Evolutionary conservation across 2,329 filamentous ascomycete genomes (phyloP), one percentile per base, ranked within the genome.

Genomic region (Verticillium longisporum): DNA sequence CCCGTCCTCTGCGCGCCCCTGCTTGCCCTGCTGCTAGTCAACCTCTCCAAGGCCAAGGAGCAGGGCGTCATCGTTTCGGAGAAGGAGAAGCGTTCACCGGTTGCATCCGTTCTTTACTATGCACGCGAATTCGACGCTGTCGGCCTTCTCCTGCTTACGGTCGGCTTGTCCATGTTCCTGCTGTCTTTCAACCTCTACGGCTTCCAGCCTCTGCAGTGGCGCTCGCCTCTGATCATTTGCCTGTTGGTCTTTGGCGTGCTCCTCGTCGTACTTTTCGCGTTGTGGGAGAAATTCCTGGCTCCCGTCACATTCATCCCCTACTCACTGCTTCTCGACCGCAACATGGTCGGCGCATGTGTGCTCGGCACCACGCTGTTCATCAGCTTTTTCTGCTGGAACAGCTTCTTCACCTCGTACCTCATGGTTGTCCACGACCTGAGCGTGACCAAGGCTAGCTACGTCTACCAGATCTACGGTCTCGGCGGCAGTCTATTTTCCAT

Each of bases 1-100:
- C 87, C 88, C 1, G 73, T 81, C 53, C 79, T 88, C 55, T 83
- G 82, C 33, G 63, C 86, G n/a, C 88, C 89, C 0, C 76, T 91
- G n/a, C 82, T 83, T 38, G 68, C 78, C 14, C 74, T 89, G 10
- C 78, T 89, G 64, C 74, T 82, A 60, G 71, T 78, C 66, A 85
- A 88, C 68, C 80, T 84, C 60, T 73, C 73, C 57, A 85, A 84
- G 68, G 87, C 87, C 6, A 78, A 77, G 67, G 77, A 75, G 36
- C 67, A 75, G 9, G 84, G 84, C 1, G n/a, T 53, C 13, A 68
- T 83, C 1, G 66, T 82, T 26, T 65, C 71, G 21, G 70, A 70
- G 32, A 37, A 26, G 4, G 18, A n/a, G 11, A 38, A 7, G n/a
- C 21, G 45, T 4, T 11, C 18, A 1, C 56, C 56, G 4, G 7